A percentile compares a stretch with the other conserved stretches of the same genome.
Conservation (phyloP, 495 filamentous ascomycete species). For the Endocarpon pusillum region DNA sequence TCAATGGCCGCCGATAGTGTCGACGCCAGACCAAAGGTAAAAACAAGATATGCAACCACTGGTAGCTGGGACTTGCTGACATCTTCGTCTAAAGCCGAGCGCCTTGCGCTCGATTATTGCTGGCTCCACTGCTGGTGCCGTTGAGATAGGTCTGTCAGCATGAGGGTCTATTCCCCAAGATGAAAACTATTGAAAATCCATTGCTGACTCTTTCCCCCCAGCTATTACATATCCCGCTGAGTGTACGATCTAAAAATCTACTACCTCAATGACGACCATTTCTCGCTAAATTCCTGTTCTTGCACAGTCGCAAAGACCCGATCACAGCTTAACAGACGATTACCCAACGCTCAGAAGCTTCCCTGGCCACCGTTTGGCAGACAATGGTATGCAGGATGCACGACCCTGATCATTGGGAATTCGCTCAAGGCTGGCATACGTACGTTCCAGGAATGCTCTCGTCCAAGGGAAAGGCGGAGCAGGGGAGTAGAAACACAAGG, state of each 20-base stretch:
- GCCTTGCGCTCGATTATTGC: conserved; percentile 73
- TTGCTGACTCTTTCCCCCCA: conserved; percentile 17
- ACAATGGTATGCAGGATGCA: conserved; percentile 97
- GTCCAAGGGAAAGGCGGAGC: not conserved
- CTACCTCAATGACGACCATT: conserved; percentile 7
- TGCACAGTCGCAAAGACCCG: conserved; percentile 75
- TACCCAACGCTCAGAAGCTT: conserved; percentile 69
- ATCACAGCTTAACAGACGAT: conserved; percentile 76
- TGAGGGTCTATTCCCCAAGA: conserved; percentile 2
- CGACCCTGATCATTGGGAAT: conserved; percentile 91
- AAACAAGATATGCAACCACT: not conserved
- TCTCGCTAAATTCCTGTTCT: too few relatives aligned
- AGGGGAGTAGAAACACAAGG: conserved; percentile 2
- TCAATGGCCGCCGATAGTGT: conserved; percentile 25
- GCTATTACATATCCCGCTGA: conserved; percentile 96
- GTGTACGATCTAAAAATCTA: conserved; percentile 36
- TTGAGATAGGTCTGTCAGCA: conserved; percentile 81
- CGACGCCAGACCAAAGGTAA: conserved; percentile 29
- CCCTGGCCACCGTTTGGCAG: conserved; percentile 86
- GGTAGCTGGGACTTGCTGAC: conserved; percentile 7
- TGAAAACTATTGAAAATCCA: not conserved
- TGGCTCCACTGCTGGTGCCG: conserved; percentile 75
- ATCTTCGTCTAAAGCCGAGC: conserved; percentile 40
- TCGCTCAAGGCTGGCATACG: conserved; percentile 89
- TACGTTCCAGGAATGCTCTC: conserved; percentile 28